Percentiles rank a stretch among this genome's conserved stretches.
These are phyloP conservation scores for Chalaropsis thielavioides DNA, from an alignment of 2,329 filamentous ascomycete genomes.

Conservation along the genomic window DNA sequence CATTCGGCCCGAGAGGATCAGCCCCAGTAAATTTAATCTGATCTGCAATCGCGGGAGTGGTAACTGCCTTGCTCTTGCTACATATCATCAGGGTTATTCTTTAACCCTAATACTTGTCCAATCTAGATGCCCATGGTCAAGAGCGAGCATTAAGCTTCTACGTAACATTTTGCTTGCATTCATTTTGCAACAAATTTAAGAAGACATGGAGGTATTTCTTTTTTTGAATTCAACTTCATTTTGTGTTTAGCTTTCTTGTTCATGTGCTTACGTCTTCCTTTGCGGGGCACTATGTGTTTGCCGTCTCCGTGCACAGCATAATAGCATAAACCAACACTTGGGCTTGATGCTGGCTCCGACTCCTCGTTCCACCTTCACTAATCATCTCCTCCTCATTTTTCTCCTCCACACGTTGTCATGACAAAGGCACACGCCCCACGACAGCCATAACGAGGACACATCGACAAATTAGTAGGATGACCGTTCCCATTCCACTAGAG, in stretches of 20 bases:
- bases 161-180: background rate
- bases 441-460: background rate
- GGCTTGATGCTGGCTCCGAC: background rate
- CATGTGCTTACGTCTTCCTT: background rate
- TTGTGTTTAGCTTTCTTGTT: background rate
- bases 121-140: background rate
- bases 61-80: background rate
- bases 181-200: background rate
- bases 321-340: background rate
- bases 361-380: background rate
- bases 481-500: background rate
- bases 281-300: background rate
- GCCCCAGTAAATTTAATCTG: background rate
- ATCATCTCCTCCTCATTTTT: background rate
- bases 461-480: background rate
- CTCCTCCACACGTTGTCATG: constrained; percentile 4
- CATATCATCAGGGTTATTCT: background rate
- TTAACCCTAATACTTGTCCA: background rate
- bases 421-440: background rate
- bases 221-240: background rate
- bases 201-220: background rate
- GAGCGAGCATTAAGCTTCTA: background rate
- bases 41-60: background rate
- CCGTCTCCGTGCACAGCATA: background rate
- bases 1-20: constrained; percentile 14